Base-by-base conservation (phyloP, 768 basidiomycete species). In the Pulveroboletus sp. region DNA sequence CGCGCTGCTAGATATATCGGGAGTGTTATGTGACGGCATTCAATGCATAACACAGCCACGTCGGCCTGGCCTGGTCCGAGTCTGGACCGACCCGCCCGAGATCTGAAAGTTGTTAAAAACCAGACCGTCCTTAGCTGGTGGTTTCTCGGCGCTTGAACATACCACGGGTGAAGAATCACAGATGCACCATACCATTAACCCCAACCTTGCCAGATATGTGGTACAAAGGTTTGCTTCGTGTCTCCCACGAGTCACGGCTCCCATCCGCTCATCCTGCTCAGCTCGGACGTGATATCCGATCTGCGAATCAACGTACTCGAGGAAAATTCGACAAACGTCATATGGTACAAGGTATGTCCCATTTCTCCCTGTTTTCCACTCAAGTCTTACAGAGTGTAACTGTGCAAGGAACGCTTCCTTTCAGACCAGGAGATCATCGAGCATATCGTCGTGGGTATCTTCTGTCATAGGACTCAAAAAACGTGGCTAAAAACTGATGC, bases 391-490 rank as follows among this genome's bases (percentile, higher is more conserved):
- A 22, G 37, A 35, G n/a, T n/a, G n/a, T n/a, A n/a, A n/a, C n/a
- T n/a, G 30, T 50, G 55, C 56, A 71, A 89, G 87, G 86, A 90
- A 74, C 74, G 88, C 50, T 82, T 78, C 63, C 74, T 90, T 37
- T 73, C 75, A 34, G 86, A 89, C 47, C 73, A 82, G 5, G 88
- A 90, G 63, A 89, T 90, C 34, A 65, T 90, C 4, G 89, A 89
- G 54, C 77, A 86, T 56, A 58, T 89, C 16, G 77, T 88, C 29
- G 86, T 89, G 63, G 52, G 83, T 74, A 32, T 24, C 24, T 16
- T 17, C 12, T 22, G 9, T n/a, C 19, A 27, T 35, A 17, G 13
- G 22, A 6, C 12, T 14, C 29, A n/a, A n/a, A 27, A 43, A 22
- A 35, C 4, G 19, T 29, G 47, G 19, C 36, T 45, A 37, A 50